Evolutionary conservation across 2,329 filamentous ascomycete species (phyloP), one percentile per base, ranked within the genome.

Genomic region (Penicillium sp.): DNA sequence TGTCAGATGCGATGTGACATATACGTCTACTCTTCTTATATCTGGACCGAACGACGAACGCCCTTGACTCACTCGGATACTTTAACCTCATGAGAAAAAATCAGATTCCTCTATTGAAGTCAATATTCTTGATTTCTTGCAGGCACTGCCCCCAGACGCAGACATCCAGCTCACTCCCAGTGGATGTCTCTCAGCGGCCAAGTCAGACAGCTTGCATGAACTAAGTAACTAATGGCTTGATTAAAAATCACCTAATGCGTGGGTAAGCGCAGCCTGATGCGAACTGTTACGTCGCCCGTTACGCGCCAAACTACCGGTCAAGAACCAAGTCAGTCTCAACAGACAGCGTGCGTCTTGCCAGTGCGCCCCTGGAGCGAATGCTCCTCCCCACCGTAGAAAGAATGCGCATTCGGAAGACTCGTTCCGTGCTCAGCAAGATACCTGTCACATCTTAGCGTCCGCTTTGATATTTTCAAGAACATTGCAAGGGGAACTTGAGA

Each of bases 311-410:
- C 46, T 13, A 56, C 21, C 23, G 21, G 49, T 48, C 13, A n/a
- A 41, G 7, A 23, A 9, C 19, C 13, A 21, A 60, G 26, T 29
- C 21, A 60, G 26, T 29, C 21, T 66, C 85, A 96, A 79, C 93
- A 97, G 63, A 95, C 83, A 54, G 87, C 89, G 77, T 96, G 92
- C 1, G 91, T 94, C 85, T 97, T 97, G 51, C 91, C 93, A 62
- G 87, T 87, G 85, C 93, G 93, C 15, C 91, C 93, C 79, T 96
- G 91, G 66, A 97, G 81, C 60, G 90, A 93, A 78, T 97, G 93
- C 69, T 86, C 85, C 81, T 96, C 92, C 65, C 90, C 86, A 79
- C 87, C 75, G 70, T 84, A 89, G 49, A 83, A 76, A 7, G 71
- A 59, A 60, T 78, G 77, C 31, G 49, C 53, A 26, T 63, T 58